Evolutionary conservation across 768 basidiomycete genomes (phyloP).

Genomic region (Russula ochroleuca): DNA sequence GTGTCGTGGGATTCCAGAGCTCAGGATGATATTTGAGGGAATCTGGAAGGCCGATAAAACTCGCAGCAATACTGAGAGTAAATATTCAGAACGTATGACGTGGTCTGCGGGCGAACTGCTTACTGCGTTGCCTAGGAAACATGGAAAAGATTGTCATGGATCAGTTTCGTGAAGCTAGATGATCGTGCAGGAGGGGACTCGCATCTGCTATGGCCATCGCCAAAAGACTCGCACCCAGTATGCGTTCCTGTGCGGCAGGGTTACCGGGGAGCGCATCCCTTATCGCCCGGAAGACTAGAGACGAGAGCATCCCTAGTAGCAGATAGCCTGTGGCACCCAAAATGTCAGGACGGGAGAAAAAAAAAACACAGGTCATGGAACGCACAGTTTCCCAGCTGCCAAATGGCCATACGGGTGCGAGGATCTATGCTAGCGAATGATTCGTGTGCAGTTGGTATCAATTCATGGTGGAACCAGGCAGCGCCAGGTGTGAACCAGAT

Average conservation of each 20-base stretch:
- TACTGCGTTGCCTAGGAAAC: constrained; percentile 55
- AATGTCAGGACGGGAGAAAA: neutral
- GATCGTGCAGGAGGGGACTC: constrained; percentile 32
- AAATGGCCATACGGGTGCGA: constrained; percentile 56
- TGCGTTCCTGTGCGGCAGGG: constrained; percentile 60
- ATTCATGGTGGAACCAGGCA: constrained; percentile 61
- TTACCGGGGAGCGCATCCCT: constrained; percentile 55
- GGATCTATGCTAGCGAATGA: constrained; percentile 40
- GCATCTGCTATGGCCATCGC: constrained; percentile 71
- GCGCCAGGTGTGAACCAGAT: constrained; percentile 58
- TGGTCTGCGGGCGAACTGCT: neutral
- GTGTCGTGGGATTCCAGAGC: constrained; percentile 67
- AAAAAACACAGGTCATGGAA: neutral
- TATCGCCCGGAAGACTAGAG: constrained; percentile 62
- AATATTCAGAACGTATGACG: neutral
- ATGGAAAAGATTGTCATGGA: neutral
- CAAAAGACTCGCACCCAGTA: constrained; percentile 57
- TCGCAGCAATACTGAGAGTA: constrained; percentile 51
- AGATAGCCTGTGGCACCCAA: constrained; percentile 47
- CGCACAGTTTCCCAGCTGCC: constrained; percentile 66
- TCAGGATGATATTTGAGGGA: constrained; percentile 47
- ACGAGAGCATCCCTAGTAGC: constrained; percentile 58
- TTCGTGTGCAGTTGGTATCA: constrained; percentile 47
- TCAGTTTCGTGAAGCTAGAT: neutral
- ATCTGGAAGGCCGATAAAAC: constrained; percentile 54